Base-by-base conservation (phyloP, 495 filamentous ascomycete species). In the Xylaria telfairii region DNA sequence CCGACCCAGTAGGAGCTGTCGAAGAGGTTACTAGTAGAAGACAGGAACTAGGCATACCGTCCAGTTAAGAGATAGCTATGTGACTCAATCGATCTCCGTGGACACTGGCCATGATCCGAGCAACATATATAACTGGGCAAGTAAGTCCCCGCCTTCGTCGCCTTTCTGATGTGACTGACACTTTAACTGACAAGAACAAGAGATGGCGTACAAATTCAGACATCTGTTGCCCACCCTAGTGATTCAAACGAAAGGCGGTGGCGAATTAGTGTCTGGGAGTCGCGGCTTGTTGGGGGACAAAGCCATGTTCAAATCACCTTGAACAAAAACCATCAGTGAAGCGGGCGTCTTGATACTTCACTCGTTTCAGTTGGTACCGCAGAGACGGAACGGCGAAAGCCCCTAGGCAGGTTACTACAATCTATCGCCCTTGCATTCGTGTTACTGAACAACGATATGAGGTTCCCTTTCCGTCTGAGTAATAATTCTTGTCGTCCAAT, bases 1-100 rank as follows among this genome's bases (percentile, higher is more conserved):
- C 82, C 7, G 89, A 92, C 64, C 84, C 89, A 21, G 77, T 84
- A 8, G 86, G 83, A 26, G 93, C 86, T 6, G 83, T 97, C 69
- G 88, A 92, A 71, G 89, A 90, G 74, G 85, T 96, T 21, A 69
- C 77, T 49, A 77, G 76, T 49, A 85, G 83, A 76, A 83, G 82
- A 72, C 77, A 79, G 56, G 89, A 93, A 77, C 79, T 93, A 64
- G 84, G 84, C 47, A 85, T 91, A 57, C 71, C 72, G 30, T 53
- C 54, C 6, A 71, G 71, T 49, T 73, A 73, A 65, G 21, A 57
- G 12, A 51, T n/a, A 13, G 44, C 32, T 34, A 44, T 4, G 28
- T 15, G 30, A 30, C 8, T 47, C 66, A 21, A 54, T 42, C 63
- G 71, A 76, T 76, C 62, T 72, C 69, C 60, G 61, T 59, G 59